These are phyloP conservation scores for Russula earlei DNA, from an alignment of 768 basidiomycete genomes.

Conservation along the genomic window DNA sequence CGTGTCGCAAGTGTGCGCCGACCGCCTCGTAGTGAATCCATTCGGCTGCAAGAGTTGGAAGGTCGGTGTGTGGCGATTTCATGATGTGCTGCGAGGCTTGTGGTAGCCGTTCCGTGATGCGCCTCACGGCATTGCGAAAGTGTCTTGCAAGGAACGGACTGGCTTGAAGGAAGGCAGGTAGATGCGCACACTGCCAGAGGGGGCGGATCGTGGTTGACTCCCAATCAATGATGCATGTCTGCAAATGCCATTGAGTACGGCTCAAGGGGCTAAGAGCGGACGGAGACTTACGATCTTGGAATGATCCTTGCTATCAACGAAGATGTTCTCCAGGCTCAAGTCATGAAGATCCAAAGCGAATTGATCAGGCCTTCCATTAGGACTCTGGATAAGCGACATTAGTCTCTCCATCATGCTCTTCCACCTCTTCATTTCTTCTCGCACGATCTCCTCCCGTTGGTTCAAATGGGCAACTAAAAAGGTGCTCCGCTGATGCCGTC, in stretches of 20 bases:
- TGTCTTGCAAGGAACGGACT: slow-evolving; percentile 64
- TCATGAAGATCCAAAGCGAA: slow-evolving; percentile 84
- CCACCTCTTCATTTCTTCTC: slow-evolving; percentile 66
- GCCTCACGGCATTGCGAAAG: slow-evolving; percentile 55
- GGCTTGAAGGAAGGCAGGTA: slow-evolving; percentile 72
- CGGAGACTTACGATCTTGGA: slow-evolving; percentile 55
- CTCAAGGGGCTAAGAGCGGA: slow-evolving; percentile 13
- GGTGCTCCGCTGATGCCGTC: slow-evolving; percentile 70
- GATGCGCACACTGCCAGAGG: slow-evolving; percentile 76
- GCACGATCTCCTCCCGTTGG: slow-evolving; percentile 52
- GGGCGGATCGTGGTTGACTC: slow-evolving; percentile 85
- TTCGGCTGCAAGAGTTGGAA: slow-evolving; percentile 45
- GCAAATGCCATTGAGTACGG: slow-evolving; percentile 7
- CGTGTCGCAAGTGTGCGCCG: slow-evolving; percentile 59
- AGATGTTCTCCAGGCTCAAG: slow-evolving; percentile 75
- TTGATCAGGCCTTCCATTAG: slow-evolving; percentile 38
- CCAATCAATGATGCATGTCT: slow-evolving; percentile 89
- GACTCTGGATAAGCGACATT: slow-evolving; percentile 26
- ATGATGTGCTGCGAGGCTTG: slow-evolving; percentile 20
- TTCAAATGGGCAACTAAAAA: slow-evolving; percentile 66
- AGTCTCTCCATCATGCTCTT: slow-evolving; percentile 56
- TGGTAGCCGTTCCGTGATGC: slow-evolving; percentile 31
- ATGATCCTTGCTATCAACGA: slow-evolving; percentile 61
- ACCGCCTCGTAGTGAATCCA: slow-evolving; percentile 68
- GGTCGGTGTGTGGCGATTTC: slow-evolving; percentile 23